Conservation (phyloP, 371 early-diverging fungal species). For the Apophysomyces ossiformis region DNA sequence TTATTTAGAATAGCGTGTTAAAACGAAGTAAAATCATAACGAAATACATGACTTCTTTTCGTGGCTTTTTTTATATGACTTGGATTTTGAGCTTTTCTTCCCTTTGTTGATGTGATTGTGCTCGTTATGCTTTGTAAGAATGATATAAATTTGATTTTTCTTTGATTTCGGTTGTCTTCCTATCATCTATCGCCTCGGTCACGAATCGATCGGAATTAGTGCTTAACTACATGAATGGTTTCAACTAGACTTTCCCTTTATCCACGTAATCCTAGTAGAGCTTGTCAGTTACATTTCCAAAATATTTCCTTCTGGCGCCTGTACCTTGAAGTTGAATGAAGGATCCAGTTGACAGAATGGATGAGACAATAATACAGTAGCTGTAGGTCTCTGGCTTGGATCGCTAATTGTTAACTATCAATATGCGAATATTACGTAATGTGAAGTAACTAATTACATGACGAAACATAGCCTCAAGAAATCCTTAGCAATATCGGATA, state of each 20-base stretch:
- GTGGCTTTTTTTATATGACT: too few relatives aligned
- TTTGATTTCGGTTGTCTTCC: not conserved
- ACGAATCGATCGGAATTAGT: not conserved
- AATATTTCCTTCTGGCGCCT: not conserved
- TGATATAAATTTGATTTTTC: not conserved
- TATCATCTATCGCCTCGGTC: not conserved
- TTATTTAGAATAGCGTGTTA: too few relatives aligned
- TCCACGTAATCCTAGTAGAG: conserved; percentile 6
- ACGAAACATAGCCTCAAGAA: conserved; percentile 76
- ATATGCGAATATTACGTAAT: conserved; percentile 7
- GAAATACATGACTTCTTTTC: too few relatives aligned
- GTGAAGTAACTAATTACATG: conserved; percentile 44
- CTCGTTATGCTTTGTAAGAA: too few relatives aligned
- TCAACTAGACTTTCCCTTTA: conserved; percentile 2
- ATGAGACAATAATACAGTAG: conserved; percentile 58
- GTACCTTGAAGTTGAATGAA: conserved; percentile 51
- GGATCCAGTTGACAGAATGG: conserved; percentile 48
- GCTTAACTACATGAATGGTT: not conserved
- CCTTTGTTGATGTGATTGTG: too few relatives aligned
- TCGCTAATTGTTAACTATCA: conserved; percentile 34
- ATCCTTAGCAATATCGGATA: conserved; percentile 67
- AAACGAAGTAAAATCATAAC: too few relatives aligned
- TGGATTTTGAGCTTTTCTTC: too few relatives aligned
- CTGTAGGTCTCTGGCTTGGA: conserved; percentile 64
- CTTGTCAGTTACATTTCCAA: not conserved